A percentile compares a stretch with the other conserved stretches of the same genome.
phyloP scores from a whole-genome alignment of 2,329 filamentous ascomycete species.

The Zopfia rhizophila region DNA sequence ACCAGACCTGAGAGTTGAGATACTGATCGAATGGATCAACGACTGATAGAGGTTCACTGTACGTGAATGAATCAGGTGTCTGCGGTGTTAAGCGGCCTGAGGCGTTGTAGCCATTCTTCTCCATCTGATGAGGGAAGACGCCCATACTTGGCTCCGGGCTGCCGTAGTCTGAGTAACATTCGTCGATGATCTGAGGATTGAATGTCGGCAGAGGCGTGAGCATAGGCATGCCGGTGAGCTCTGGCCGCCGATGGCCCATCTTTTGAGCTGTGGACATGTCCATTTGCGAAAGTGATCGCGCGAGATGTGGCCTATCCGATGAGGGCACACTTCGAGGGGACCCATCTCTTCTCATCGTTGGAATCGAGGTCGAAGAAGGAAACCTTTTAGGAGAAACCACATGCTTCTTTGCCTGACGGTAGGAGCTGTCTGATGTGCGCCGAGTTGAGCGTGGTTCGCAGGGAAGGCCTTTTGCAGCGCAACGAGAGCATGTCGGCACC shows the following conservation, averaged over 20 bases:
- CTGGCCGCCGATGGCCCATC: conserved; percentile 33
- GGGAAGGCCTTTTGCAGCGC: conserved; percentile 46
- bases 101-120: conserved; percentile 22
- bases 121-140: conserved; percentile 27
- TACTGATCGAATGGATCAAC: conserved; percentile 33
- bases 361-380: conserved; percentile 32
- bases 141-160: conserved; percentile 35
- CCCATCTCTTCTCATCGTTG: conserved; percentile 26
- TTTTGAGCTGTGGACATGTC: conserved; percentile 41
- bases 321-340: conserved; percentile 37
- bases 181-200: conserved; percentile 33
- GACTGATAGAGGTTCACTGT: conserved; percentile 34
- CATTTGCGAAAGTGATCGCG: conserved; percentile 39
- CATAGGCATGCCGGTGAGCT: conserved; percentile 35
- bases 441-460: conserved; percentile 51
- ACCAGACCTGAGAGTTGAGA: conserved; percentile 35
- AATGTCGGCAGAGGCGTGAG: conserved; percentile 42
- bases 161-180: conserved; percentile 35
- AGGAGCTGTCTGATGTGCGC: conserved; percentile 47
- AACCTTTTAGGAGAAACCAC: conserved; percentile 39
- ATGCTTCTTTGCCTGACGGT: conserved; percentile 41
- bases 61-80: conserved; percentile 41
- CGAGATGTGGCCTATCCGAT: conserved; percentile 28
- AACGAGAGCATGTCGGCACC: conserved; percentile 50
- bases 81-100: conserved; percentile 41